phyloP scores from a whole-genome alignment of 2,329 filamentous ascomycete species.

The Cladobotryum mycophilum region DNA sequence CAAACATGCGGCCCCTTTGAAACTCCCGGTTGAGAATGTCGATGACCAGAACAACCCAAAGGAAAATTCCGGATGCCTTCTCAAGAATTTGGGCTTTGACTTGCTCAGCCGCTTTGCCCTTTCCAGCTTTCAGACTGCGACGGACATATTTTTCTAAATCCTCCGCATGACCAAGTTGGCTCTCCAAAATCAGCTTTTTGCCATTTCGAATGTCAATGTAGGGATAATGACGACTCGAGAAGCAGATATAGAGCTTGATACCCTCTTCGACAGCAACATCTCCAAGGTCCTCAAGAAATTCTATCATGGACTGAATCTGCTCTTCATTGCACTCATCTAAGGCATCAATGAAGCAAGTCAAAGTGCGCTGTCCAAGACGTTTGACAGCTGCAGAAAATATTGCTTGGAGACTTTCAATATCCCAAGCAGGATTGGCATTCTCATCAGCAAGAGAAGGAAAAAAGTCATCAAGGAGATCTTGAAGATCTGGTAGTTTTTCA shows the following conservation, averaged over 20 bases:
- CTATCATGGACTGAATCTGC: conserved; percentile 36
- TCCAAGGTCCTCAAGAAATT: conserved; percentile 33
- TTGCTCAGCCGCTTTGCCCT: accelerated
- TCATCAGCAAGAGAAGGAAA: background rate
- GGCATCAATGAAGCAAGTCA: conserved; percentile 31
- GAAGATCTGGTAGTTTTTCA: conserved; percentile 17
- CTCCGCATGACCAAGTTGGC: conserved; percentile 15
- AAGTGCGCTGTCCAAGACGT: background rate
- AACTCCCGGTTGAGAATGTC: conserved; percentile 31
- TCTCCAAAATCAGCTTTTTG: conserved; percentile 21
- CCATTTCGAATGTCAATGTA: conserved; percentile 28
- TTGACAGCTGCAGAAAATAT: background rate
- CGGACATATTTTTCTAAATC: conserved; percentile 19
- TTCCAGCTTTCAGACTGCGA: background rate
- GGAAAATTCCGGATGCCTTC: conserved; percentile 37
- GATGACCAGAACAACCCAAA: conserved; percentile 38
- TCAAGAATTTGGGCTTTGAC: conserved; percentile 21
- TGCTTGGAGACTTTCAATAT: background rate
- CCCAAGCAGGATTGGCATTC: background rate
- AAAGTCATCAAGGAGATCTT: background rate
- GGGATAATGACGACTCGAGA: conserved; percentile 45
- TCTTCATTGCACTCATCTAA: conserved; percentile 41
- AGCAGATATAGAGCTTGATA: conserved; percentile 28
- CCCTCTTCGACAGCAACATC: conserved; percentile 15
- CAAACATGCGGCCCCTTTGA: conserved; percentile 18